Evolutionary conservation across 768 basidiomycete species (phyloP), one percentile per base, ranked within the genome.

Genomic region (Coprinellus micaceus): DNA sequence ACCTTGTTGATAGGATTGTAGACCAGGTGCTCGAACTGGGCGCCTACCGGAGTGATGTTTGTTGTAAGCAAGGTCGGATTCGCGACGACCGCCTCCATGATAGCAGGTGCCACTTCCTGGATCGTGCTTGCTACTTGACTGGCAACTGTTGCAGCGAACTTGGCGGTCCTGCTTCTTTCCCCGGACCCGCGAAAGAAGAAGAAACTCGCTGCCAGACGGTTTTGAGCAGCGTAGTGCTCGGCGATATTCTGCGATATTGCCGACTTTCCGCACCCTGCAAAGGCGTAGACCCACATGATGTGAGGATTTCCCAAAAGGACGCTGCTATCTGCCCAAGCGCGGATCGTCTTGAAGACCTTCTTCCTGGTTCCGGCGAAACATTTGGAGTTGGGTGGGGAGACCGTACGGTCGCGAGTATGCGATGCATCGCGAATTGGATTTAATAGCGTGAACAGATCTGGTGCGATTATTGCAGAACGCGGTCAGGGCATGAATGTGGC

Each of bases 231-330:
- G 21, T 40, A 58, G n/a, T 41, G 17, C 12, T 60, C 59, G 11
- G 61, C 61, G 10, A 64, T 54, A 2, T 45, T 48, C 29, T 60
- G 58, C 4, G 58, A 53, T 10, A 63, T 58, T 4, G 60, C 60
- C 1, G 61, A 61, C 50, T 64, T 64, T 7, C 63, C 63, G n/a
- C 56, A 56, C 17, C 63, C 63, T 11, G 57, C 62, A 1, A 57
- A 54, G 4, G 62, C 64, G 26, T 59, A 39, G 1, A 63, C 17
- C 62, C 64, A 65, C 19, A 63, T 15, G 33, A 65, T 49, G 26
- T 53, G 48, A 13, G 13, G 13, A 22, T 28, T 26, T 10, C 25
- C 6, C 9, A n/a, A 26, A 22, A 47, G 40, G 10, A 43, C 7
- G 40, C n/a, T 19, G 5, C n/a, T 43, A 19, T 43, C 40, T 7